Base-by-base conservation (phyloP, 1,284 basidiomycete genomes). In the Ustilago shanxiensis region DNA sequence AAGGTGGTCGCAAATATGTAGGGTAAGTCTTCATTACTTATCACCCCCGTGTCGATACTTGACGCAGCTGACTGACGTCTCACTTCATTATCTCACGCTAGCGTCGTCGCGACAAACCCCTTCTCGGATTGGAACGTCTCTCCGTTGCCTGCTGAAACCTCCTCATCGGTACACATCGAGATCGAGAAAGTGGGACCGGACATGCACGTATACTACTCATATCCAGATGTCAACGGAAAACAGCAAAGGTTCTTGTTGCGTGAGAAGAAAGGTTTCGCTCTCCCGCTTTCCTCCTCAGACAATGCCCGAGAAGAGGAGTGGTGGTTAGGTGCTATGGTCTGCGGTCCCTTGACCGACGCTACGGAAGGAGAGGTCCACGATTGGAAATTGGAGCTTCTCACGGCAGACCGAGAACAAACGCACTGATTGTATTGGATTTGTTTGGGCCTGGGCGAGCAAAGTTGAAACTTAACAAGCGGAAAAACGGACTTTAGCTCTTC, bases 291-390 rank as follows among this genome's bases (percentile, higher is more conserved):
- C 26, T 8, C 31, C 28, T 9, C 20, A 2, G 22, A 26, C 9
- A 51, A 44, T 6, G 41, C 18, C 20, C 41, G 20, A 20, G n/a
- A 60, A 26, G 61, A 74, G 24, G 54, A 63, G 20, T 75, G 72
- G 72, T 66, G 72, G 72, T 13, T 75, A n/a, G 72, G 72, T n/a
- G 63, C 37, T 1, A 70, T 75, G 67, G 72, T 75, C 22, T 75
- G 72, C 29, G 72, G 72, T 0, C 72, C 72, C 1, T 35, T 62
- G 22, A 49, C 45, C 33, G 44, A 70, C 18, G 20, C 8, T 0
- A 75, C 72, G 0, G 0, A 60, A 22, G 71, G 71, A 13, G 41
- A 9, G 8, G 64, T 66, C 3, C 44, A 72, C 2, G 28, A 45
- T 1, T 66, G 59, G 59, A 59, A 31, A 22, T 59, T 62, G 24